Evolutionary conservation across 306 rosid genomes (phyloP).

Genomic region (Purshia tridentata): DNA sequence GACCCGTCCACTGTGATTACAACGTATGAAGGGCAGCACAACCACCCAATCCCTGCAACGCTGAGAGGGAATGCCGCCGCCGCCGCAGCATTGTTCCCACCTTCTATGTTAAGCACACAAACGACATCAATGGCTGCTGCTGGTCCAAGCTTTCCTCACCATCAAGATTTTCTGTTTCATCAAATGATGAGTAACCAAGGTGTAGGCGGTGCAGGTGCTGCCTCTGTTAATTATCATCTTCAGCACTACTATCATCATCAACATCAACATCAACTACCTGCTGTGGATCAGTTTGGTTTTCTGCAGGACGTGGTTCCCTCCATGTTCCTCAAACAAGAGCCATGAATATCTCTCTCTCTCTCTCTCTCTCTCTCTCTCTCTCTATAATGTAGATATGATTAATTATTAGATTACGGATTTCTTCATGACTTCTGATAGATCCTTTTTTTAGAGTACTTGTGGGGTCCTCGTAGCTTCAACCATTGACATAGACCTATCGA

Average conservation of each 20-base stretch:
- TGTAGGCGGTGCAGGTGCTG: too few species aligned
- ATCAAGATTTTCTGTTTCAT: slow-evolving; percentile 38
- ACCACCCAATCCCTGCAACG: slow-evolving; percentile 77
- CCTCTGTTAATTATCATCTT: too few species aligned
- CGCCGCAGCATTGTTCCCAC: slow-evolving; percentile 50
- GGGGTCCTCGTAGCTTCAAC: too few species aligned
- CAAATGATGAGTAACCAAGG: slow-evolving; percentile 11
- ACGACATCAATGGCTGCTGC: slow-evolving; percentile 11
- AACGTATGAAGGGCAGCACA: slow-evolving; percentile 87
- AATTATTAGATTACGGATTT: not conserved
- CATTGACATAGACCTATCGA: too few species aligned
- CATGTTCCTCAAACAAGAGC: slow-evolving; percentile 63
- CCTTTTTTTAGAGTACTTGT: too few species aligned
- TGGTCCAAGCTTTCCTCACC: slow-evolving; percentile 46
- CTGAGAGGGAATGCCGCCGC: slow-evolving; percentile 60
- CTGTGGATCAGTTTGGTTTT: slow-evolving; percentile 51
- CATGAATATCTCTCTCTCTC: slow-evolving; percentile 22
- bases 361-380: too few species aligned
- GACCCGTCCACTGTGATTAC: slow-evolving; percentile 80
- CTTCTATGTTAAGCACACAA: slow-evolving; percentile 25
- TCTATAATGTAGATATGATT: slow-evolving; percentile 14
- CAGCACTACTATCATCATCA: slow-evolving; percentile 14
- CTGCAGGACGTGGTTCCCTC: slow-evolving; percentile 75
- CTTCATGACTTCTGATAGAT: too few species aligned
- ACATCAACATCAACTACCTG: slow-evolving; percentile 29